These are phyloP conservation scores for Aspergillus asperescens DNA, from an alignment of 495 filamentous ascomycete species.

Conservation along the genomic window DNA sequence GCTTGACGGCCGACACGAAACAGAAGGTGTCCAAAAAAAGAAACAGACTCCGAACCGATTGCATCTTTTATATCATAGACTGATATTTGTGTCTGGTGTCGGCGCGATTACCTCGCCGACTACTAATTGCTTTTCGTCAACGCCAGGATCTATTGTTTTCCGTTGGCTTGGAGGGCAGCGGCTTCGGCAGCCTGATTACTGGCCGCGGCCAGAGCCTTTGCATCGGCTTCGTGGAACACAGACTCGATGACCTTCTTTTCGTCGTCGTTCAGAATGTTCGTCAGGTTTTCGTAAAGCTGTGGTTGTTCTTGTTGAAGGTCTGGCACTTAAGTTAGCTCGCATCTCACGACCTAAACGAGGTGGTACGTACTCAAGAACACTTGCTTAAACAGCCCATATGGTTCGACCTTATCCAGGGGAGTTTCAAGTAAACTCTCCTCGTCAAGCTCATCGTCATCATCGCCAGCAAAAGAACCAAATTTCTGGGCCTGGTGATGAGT, in stretches of 20 bases:
- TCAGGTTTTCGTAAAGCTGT: slow-evolving; percentile 76
- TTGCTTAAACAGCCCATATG: slow-evolving; percentile 79
- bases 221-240: slow-evolving; percentile 76
- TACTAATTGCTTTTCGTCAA: slow-evolving; percentile 3
- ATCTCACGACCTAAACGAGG: not conserved
- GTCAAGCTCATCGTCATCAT: slow-evolving; percentile 78
- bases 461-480: slow-evolving; percentile 62
- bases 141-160: slow-evolving; percentile 29
- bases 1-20: slow-evolving; percentile 10
- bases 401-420: slow-evolving; percentile 89
- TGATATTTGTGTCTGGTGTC: not conserved
- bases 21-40: slow-evolving; percentile 5
- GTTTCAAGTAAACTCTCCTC: slow-evolving; percentile 90
- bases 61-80: slow-evolving; percentile 4
- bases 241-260: slow-evolving; percentile 77
- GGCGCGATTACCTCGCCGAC: slow-evolving; percentile 1
- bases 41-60: slow-evolving; percentile 3
- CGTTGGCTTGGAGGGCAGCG: slow-evolving; percentile 34
- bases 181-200: slow-evolving; percentile 31
- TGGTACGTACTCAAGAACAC: slow-evolving; percentile 69
- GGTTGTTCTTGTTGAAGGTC: slow-evolving; percentile 87
- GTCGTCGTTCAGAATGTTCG: slow-evolving; percentile 68
- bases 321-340: slow-evolving; percentile 35
- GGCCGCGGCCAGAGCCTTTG: slow-evolving; percentile 44
- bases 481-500: slow-evolving; percentile 62